Conservation (phyloP, 2,329 filamentous ascomycete species). For the Alternaria ethzedia region DNA sequence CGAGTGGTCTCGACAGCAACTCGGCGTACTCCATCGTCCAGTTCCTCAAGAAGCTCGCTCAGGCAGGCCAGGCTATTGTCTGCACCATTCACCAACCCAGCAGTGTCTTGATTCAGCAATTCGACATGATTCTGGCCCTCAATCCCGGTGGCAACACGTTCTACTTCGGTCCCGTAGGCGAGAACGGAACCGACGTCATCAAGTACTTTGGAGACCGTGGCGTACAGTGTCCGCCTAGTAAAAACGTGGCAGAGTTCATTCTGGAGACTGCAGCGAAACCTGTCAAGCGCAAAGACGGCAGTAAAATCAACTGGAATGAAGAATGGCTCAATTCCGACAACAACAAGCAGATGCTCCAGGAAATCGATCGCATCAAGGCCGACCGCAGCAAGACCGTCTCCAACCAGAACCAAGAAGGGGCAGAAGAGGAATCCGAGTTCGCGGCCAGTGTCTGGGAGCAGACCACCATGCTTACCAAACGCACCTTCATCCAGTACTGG, state of each 20-base stretch:
- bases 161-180: constrained; percentile 75
- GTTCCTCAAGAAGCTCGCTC: constrained; percentile 71
- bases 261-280: constrained; percentile 69
- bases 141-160: constrained; percentile 73
- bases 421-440: constrained; percentile 60
- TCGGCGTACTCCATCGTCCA: constrained; percentile 71
- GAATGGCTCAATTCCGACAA: constrained; percentile 74
- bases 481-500: constrained; percentile 77
- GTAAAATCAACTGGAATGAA: constrained; percentile 72
- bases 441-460: constrained; percentile 70
- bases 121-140: constrained; percentile 74
- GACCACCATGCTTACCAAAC: constrained; percentile 69
- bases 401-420: constrained; percentile 7
- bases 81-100: constrained; percentile 78
- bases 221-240: constrained; percentile 68
- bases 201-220: constrained; percentile 73
- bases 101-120: constrained; percentile 72
- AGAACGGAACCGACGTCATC: constrained; percentile 69
- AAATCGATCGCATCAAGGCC: constrained; percentile 69
- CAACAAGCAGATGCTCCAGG: constrained; percentile 63
- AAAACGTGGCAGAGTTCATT: constrained; percentile 71
- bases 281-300: constrained; percentile 60
- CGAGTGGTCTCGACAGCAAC: constrained; percentile 72
- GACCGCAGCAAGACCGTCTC: constrained; percentile 60
- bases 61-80: constrained; percentile 72